Evolutionary conservation across 768 basidiomycete genomes (phyloP), one percentile per base, ranked within the genome.

Genomic region (Lyophyllum atratum): DNA sequence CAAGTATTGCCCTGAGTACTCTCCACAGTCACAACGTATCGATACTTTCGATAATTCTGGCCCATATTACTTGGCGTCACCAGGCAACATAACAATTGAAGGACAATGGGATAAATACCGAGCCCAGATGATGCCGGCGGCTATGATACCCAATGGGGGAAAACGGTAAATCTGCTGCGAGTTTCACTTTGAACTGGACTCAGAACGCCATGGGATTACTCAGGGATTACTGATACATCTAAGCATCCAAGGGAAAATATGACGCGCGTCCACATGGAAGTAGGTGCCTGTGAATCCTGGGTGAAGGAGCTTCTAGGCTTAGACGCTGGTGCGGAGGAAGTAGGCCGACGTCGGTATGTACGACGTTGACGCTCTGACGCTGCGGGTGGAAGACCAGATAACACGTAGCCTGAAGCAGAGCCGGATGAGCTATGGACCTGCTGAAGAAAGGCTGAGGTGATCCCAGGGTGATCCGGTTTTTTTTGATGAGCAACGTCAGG

Each of bases 381-480:
- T 46, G 54, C 59, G 59, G 59, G 55, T 59, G 45, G 59, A 59
- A 59, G 59, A 19, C 17, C 25, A 24, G 26, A 21, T 21, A 42
- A 25, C 25, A 26, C 14, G 26, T 28, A 50, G 49, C 24, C 14
- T 33, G 37, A 25, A 26, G 26, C 28, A 47, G 26, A 47, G 9
- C 29, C 25, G 46, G 28, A 28, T 46, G 45, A 29, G 26, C 4
- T 1, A 2, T 28, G 24, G 4, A 28, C 26, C 19, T 29, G 45
- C 17, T 3, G 45, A 29, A 46, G 49, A 46, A 29, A 49, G 49
- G 31, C 26, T 49, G 45, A 45, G 45, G 45, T 46, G 45, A 46
- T 46, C 45, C 26, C 26, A 21, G n/a, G n/a, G n/a, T n/a, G n/a
- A n/a, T n/a, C n/a, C n/a, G n/a, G n/a, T n/a, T n/a, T 26, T 9